Percentiles rank a stretch among this genome's conserved stretches.
Evolutionary conservation across 495 filamentous ascomycete genomes (phyloP).

Genomic region (Aspergillus avenaceus): DNA sequence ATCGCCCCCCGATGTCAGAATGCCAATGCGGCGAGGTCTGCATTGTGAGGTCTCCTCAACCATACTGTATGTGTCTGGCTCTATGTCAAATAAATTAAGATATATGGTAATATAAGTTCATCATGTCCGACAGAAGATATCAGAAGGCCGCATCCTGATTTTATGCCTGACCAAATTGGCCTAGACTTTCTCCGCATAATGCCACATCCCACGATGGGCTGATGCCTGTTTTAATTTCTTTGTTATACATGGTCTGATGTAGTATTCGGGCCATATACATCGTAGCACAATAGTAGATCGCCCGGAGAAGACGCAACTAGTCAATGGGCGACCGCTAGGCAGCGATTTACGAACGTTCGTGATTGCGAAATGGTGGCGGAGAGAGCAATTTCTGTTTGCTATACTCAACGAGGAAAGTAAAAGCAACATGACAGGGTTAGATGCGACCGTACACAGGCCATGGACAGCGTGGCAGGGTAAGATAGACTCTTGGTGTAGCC

Average conservation of each 20-base stretch:
- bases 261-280: not conserved
- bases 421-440: not conserved
- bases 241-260: not conserved
- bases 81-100: not conserved
- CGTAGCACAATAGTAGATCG: not conserved
- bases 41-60: not conserved
- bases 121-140: too few species aligned
- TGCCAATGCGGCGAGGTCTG: slow-evolving; percentile 74
- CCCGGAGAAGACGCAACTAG: not conserved
- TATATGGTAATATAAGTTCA: too few species aligned
- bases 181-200: not conserved
- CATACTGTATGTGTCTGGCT: not conserved
- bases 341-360: not conserved
- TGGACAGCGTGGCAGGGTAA: not conserved
- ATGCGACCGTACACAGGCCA: not conserved
- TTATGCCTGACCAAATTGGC: not conserved
- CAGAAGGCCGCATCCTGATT: not conserved
- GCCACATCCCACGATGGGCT: not conserved
- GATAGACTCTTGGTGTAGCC: not conserved
- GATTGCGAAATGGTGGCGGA: not conserved
- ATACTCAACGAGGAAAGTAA: not conserved
- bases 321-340: not conserved
- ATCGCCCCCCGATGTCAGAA: slow-evolving; percentile 95
- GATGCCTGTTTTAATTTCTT: not conserved
- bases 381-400: not conserved